Evolutionary conservation across 768 basidiomycete species (phyloP).

Genomic region (Austroboletus eburneus): DNA sequence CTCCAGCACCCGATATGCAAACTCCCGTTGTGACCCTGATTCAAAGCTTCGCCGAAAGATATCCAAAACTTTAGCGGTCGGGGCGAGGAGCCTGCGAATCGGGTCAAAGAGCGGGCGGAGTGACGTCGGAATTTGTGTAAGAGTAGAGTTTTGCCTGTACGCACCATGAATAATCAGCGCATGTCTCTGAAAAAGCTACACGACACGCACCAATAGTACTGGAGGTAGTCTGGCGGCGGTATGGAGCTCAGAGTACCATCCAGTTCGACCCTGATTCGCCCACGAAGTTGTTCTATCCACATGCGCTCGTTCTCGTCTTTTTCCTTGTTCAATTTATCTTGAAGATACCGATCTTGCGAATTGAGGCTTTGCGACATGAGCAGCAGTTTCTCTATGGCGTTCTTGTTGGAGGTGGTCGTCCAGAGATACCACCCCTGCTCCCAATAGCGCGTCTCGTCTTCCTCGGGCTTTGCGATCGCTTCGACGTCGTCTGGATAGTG

Average conservation of each 20-base stretch:
- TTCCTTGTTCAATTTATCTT: conserved; percentile 35
- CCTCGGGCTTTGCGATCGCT: conserved; percentile 16
- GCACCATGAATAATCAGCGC: not conserved
- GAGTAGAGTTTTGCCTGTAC: conserved; percentile 45
- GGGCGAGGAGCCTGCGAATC: conserved; percentile 52
- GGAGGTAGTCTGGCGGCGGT: conserved; percentile 19
- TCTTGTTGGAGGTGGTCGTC: conserved; percentile 51
- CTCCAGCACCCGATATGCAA: conserved; percentile 57
- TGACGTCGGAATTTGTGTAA: conserved; percentile 57
- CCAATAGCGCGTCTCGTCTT: conserved; percentile 53
- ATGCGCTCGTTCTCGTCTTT: conserved; percentile 50
- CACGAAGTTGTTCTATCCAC: conserved; percentile 27
- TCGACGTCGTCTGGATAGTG: conserved; percentile 12
- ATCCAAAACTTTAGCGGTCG: conserved; percentile 47
- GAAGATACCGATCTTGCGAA: conserved; percentile 37
- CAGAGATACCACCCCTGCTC: conserved; percentile 75
- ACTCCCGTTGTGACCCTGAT: conserved; percentile 55
- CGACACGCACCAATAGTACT: conserved; percentile 37
- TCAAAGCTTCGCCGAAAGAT: conserved; percentile 51
- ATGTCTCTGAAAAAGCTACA: too few relatives aligned
- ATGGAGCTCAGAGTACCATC: conserved; percentile 29
- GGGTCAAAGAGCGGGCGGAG: conserved; percentile 49
- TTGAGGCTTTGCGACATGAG: conserved; percentile 56
- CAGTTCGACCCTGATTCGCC: conserved; percentile 21
- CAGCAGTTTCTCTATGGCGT: conserved; percentile 51